A percentile compares a stretch with the other conserved stretches of the same genome.
These are phyloP conservation scores for Linnemannia zychae DNA, from an alignment of 192 early-diverging fungal species.

Conservation along the genomic window DNA sequence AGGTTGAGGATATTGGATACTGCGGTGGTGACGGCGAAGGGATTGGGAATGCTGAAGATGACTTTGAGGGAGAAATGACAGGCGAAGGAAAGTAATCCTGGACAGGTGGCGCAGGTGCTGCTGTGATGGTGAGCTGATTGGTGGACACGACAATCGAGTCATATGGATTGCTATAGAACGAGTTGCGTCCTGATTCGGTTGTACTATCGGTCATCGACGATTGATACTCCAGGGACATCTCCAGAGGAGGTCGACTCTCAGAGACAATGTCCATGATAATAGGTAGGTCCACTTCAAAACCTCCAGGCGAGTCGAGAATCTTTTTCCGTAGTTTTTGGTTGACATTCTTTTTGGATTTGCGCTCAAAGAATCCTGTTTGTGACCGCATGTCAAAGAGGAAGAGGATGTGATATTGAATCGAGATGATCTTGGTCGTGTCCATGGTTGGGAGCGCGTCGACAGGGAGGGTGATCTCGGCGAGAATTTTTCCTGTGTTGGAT, in stretches of 20 bases:
- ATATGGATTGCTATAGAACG: not conserved
- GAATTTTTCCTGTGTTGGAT: slow-evolving; percentile 14
- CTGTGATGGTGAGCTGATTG: not conserved
- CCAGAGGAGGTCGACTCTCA: slow-evolving; percentile 1
- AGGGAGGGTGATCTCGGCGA: slow-evolving; percentile 25
- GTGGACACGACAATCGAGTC: not conserved
- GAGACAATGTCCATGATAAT: slow-evolving; percentile 26
- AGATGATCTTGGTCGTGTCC: slow-evolving; percentile 40
- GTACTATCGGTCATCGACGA: not conserved
- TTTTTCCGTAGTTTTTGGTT: slow-evolving; percentile 19
- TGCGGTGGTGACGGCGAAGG: not conserved
- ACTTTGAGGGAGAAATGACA: not conserved
- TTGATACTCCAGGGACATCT: not conserved
- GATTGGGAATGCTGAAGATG: not conserved
- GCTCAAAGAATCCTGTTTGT: slow-evolving; percentile 24
- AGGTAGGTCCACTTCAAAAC: slow-evolving; percentile 31
- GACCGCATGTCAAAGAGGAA: slow-evolving; percentile 38
- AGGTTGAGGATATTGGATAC: not conserved
- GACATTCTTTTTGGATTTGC: not conserved
- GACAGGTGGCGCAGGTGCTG: not conserved
- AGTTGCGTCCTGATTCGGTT: not conserved
- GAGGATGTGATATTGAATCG: slow-evolving; percentile 32
- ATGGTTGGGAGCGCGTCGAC: slow-evolving; percentile 29
- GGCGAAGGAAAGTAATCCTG: not conserved
- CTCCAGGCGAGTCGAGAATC: slow-evolving; percentile 20